phyloP scores from a whole-genome alignment of 495 filamentous ascomycete species.

The Viridothelium virens region DNA sequence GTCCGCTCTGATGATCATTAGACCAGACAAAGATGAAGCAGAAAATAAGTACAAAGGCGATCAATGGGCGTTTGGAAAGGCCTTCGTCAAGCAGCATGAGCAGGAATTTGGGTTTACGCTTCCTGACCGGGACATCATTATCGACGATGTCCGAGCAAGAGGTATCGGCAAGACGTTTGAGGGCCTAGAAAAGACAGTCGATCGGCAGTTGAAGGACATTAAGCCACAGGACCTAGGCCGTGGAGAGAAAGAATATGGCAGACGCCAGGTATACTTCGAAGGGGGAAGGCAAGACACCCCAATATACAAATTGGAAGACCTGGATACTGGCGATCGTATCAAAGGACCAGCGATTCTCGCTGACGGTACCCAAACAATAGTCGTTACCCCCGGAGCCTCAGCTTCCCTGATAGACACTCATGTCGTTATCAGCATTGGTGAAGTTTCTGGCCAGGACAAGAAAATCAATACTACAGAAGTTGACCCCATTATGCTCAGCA shows the following conservation, averaged over 20 bases:
- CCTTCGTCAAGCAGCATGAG: constrained; percentile 78
- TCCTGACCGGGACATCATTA: constrained; percentile 79
- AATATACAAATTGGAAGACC: constrained; percentile 74
- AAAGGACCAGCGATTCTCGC: constrained; percentile 85
- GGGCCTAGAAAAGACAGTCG: constrained; percentile 68
- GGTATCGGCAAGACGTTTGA: constrained; percentile 84
- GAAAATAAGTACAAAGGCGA: constrained; percentile 52
- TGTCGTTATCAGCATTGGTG: constrained; percentile 63
- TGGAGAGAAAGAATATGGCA: constrained; percentile 49
- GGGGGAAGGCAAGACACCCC: constrained; percentile 70
- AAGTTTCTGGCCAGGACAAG: constrained; percentile 47
- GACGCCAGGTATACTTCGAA: constrained; percentile 61
- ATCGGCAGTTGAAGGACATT: constrained; percentile 65
- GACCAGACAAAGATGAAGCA: constrained; percentile 49
- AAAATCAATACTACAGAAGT: constrained; percentile 46
- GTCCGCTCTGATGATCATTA: constrained; percentile 77
- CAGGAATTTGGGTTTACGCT: constrained; percentile 94
- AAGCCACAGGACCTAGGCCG: constrained; percentile 43
- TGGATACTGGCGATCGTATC: constrained; percentile 68
- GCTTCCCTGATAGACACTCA: constrained; percentile 68
- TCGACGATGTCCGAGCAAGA: constrained; percentile 84
- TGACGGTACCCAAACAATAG: constrained; percentile 92
- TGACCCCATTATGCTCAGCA: constrained; percentile 86
- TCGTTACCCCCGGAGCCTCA: constrained; percentile 72
- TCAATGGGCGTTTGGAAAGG: constrained; percentile 71